A percentile compares a stretch with the other conserved stretches of the same genome.
These are phyloP conservation scores for Wickerhamiella australiensis DNA, from an alignment of 805 yeast species.

Conservation along the genomic window DNA sequence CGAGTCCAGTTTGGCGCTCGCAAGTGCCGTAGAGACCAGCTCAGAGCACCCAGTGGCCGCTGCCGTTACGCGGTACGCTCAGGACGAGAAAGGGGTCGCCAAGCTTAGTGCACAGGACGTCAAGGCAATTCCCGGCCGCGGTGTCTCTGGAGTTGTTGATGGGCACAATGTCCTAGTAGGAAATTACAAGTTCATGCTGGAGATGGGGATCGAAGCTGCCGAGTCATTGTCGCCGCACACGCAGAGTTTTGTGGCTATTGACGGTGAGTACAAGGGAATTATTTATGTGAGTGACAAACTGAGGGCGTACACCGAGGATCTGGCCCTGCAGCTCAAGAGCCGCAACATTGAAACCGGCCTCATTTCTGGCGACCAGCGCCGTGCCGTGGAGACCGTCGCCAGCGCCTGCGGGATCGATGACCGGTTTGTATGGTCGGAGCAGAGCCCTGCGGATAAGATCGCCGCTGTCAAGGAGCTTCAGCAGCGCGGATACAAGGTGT, in stretches of 20 bases:
- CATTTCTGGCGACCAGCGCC: constrained; percentile 76
- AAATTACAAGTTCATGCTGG: constrained; percentile 29
- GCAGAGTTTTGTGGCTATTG: constrained; percentile 44
- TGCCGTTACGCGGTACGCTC: constrained; percentile 38
- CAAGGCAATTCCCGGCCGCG: constrained; percentile 27
- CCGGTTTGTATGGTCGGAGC: constrained; percentile 57
- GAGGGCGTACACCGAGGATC: constrained; percentile 50
- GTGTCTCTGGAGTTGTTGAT: constrained; percentile 25
- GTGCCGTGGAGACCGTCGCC: constrained; percentile 56
- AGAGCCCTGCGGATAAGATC: constrained; percentile 68
- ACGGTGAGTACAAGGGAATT: constrained; percentile 49
- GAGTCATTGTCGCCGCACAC: not conserved
- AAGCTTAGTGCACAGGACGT: constrained; percentile 14
- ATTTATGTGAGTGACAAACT: constrained; percentile 56
- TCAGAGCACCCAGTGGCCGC: constrained; percentile 85
- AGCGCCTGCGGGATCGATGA: constrained; percentile 51
- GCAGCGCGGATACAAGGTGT: constrained; percentile 45
- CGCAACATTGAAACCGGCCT: constrained; percentile 58
- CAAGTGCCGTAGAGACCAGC: constrained; percentile 48
- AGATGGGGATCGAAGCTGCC: constrained; percentile 13
- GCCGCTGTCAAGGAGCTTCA: constrained; percentile 39
- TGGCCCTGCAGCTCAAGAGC: constrained; percentile 42
- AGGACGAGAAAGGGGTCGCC: not conserved
- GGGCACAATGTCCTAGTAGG: constrained; percentile 9
- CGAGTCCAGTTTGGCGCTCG: constrained; percentile 39